phyloP scores from a whole-genome alignment of 2,329 filamentous ascomycete species.

The Aspergillus sp. region DNA sequence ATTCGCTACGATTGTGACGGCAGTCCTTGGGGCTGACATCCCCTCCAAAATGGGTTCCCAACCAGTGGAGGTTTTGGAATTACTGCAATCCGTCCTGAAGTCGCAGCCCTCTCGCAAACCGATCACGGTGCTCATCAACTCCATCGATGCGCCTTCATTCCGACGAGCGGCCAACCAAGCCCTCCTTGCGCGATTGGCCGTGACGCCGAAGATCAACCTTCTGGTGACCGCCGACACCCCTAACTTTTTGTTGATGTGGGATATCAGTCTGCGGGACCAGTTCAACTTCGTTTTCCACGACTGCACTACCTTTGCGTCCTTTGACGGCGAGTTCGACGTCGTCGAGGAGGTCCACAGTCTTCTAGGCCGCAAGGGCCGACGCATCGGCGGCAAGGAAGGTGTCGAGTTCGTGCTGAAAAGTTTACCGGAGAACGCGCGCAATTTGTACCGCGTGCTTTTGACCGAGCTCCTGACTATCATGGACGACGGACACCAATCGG shows the following conservation, averaged over 20 bases:
- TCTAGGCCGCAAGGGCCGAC: constrained; percentile 74
- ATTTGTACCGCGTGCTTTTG: constrained; percentile 79
- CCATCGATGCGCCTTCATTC: constrained; percentile 76
- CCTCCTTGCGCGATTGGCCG: constrained; percentile 72
- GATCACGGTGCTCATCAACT: constrained; percentile 76
- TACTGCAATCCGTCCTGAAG: constrained; percentile 63
- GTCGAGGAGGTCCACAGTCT: constrained; percentile 90
- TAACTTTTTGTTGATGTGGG: constrained; percentile 85
- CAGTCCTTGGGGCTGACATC: constrained; percentile 50
- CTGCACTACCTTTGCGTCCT: constrained; percentile 81
- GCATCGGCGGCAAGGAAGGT: constrained; percentile 85
- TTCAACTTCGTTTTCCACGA: constrained; percentile 92
- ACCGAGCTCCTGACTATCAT: constrained; percentile 75
- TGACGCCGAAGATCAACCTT: constrained; percentile 69
- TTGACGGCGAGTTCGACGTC: constrained; percentile 72
- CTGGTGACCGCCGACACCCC: constrained; percentile 84
- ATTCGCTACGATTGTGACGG: constrained; percentile 61
- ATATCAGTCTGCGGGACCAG: constrained; percentile 75
- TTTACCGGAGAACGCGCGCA: constrained; percentile 87
- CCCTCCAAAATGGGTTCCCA: constrained; percentile 60
- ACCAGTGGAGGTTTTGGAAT: constrained; percentile 66
- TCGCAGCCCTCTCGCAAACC: constrained; percentile 40
- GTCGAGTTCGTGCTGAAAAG: constrained; percentile 87
- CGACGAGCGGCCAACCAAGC: constrained; percentile 70
- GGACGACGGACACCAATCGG: constrained; percentile 50